Evolutionary conservation across 2,329 filamentous ascomycete genomes (phyloP).

Genomic region (Beauveria australis): DNA sequence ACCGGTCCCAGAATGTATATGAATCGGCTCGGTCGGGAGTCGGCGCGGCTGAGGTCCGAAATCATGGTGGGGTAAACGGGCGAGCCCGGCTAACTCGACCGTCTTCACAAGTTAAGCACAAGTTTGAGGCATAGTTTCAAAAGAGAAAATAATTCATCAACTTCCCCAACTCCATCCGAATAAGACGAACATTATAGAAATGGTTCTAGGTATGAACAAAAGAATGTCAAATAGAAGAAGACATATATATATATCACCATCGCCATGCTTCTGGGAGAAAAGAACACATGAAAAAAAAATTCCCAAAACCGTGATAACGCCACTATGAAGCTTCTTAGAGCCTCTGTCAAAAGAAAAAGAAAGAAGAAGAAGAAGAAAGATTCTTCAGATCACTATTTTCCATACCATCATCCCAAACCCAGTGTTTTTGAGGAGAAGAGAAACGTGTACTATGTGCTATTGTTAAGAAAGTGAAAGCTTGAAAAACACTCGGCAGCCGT

Average conservation of each 20-base stretch:
- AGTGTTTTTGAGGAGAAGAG: not conserved
- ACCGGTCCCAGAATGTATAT: not conserved
- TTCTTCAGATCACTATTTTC: slow-evolving; percentile 4
- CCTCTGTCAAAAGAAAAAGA: not conserved
- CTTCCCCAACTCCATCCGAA: not conserved
- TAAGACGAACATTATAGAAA: slow-evolving; percentile 9
- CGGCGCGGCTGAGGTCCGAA: not conserved
- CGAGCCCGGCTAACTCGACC: not conserved
- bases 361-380: not conserved
- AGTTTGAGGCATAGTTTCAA: no score
- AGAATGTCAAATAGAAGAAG: slow-evolving; percentile 9
- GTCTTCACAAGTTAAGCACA: not conserved
- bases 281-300: slow-evolving; percentile 16
- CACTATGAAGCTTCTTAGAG: slow-evolving; percentile 12
- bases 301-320: slow-evolving; percentile 23
- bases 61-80: not conserved
- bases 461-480: not conserved
- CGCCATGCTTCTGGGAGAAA: slow-evolving; percentile 11
- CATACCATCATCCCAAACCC: slow-evolving; percentile 4
- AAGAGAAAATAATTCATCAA: not conserved
- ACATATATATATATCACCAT: slow-evolving; percentile 6
- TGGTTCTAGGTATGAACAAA: slow-evolving; percentile 10
- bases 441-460: not conserved
- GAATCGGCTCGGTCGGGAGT: not conserved
- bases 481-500: not conserved